Conservation (phyloP, 352 stramenopile genomes). For the Plasmopara halstedii region DNA sequence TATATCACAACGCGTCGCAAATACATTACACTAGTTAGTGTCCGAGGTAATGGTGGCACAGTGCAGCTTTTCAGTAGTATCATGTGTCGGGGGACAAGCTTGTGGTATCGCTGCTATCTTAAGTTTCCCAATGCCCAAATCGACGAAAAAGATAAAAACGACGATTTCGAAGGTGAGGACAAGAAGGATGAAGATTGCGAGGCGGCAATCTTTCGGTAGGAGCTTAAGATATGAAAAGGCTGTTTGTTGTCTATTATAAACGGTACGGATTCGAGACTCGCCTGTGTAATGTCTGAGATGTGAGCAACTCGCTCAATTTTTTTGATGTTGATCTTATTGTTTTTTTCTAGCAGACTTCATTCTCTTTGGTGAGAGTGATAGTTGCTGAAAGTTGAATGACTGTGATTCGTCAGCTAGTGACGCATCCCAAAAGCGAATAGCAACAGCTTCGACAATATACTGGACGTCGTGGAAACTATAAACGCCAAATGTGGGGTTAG, state of each 20-base stretch:
- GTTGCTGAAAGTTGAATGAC: conserved; percentile 32
- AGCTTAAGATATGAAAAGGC: conserved; percentile 48
- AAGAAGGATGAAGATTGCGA: conserved; percentile 35
- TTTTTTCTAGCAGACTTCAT: conserved; percentile 21
- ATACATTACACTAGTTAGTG: conserved; percentile 92
- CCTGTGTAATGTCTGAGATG: conserved; percentile 72
- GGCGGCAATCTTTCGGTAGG: conserved; percentile 59
- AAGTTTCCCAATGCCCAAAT: conserved; percentile 94
- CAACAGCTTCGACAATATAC: conserved; percentile 31
- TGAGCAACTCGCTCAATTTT: conserved; percentile 75
- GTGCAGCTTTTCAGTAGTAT: conserved; percentile 93
- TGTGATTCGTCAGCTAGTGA: conserved; percentile 7
- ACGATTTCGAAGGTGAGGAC: conserved; percentile 92
- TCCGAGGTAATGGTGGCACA: conserved; percentile 85
- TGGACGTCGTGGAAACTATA: conserved; percentile 31
- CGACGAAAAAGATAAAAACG: too few species aligned
- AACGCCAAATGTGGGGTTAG: conserved; percentile 13
- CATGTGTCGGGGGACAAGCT: conserved; percentile 95
- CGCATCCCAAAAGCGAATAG: conserved; percentile 56
- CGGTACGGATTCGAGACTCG: conserved; percentile 67
- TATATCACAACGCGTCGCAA: conserved; percentile 86
- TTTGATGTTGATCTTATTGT: too few species aligned
- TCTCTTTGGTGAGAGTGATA: conserved; percentile 35
- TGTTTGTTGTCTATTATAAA: conserved; percentile 56
- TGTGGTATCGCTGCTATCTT: conserved; percentile 92